phyloP scores from a whole-genome alignment of 306 rosid genomes.

The Lablab purpureus region DNA sequence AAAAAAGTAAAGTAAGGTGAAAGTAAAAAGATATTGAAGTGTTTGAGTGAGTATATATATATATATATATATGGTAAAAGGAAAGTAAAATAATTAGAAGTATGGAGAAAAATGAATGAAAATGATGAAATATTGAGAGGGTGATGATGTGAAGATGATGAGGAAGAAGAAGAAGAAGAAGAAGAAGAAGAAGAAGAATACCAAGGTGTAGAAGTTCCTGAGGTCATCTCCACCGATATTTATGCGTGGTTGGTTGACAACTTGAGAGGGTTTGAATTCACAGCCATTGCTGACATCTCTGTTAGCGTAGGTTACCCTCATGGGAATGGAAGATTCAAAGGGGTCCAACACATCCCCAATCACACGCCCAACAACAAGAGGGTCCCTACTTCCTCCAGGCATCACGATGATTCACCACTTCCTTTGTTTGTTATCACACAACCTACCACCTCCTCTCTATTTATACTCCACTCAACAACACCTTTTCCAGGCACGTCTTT shows the following conservation, averaged over 20 bases:
- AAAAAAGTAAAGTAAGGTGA: too few species aligned
- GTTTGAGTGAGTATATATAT: background rate
- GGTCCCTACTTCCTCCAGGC: slow-evolving; percentile 36
- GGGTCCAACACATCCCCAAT: slow-evolving; percentile 56
- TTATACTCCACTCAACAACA: background rate
- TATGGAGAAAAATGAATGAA: too few species aligned
- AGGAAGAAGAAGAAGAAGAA: background rate
- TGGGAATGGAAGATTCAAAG: slow-evolving; percentile 35
- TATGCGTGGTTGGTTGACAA: slow-evolving; percentile 50
- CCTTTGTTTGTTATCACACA: background rate
- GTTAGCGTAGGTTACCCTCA: slow-evolving; percentile 29
- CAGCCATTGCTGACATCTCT: slow-evolving; percentile 48
- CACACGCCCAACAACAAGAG: slow-evolving; percentile 52
- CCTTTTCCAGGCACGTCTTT: background rate
- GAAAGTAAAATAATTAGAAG: too few species aligned
- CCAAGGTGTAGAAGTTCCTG: slow-evolving; percentile 57
- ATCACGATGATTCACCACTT: background rate
- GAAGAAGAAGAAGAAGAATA: background rate
- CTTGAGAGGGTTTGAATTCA: slow-evolving; percentile 53
- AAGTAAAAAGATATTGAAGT: background rate
- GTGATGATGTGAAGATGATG: background rate
- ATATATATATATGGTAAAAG: too few species aligned
- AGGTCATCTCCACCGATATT: slow-evolving; percentile 57
- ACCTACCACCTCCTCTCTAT: background rate
- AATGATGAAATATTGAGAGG: too few species aligned